Conservation (phyloP, 768 basidiomycete species). For the Rubroboletus satanas region DNA sequence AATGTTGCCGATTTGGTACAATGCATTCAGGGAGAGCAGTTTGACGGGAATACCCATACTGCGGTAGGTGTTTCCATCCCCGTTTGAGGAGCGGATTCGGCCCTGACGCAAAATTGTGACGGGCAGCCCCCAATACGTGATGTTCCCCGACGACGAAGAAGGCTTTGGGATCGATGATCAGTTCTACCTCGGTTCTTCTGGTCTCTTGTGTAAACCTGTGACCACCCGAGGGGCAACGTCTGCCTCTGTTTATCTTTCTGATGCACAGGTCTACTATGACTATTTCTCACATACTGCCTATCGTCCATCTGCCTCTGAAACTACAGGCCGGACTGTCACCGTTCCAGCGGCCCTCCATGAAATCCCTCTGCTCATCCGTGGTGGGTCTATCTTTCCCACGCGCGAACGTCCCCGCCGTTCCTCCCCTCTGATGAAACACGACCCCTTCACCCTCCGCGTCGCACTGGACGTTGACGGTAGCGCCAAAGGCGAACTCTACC, state of each 20-base stretch:
- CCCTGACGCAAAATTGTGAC: neutral
- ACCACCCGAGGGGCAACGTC: constrained; percentile 68
- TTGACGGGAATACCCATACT: constrained; percentile 78
- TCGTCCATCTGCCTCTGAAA: constrained; percentile 46
- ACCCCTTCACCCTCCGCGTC: constrained; percentile 89
- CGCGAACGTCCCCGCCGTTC: constrained; percentile 85
- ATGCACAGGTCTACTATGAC: constrained; percentile 92
- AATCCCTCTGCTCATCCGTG: constrained; percentile 83
- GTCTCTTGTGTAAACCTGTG: constrained; percentile 89
- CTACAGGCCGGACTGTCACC: constrained; percentile 61
- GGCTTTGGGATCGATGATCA: constrained; percentile 94
- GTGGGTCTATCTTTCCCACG: constrained; percentile 85
- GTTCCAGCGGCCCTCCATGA: constrained; percentile 78
- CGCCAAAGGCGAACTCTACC: constrained; percentile 85
- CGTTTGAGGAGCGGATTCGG: neutral
- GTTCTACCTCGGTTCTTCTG: constrained; percentile 85
- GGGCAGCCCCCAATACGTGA: constrained; percentile 86
- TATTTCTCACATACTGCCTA: constrained; percentile 75
- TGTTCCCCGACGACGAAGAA: constrained; percentile 83
- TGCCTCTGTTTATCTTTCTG: constrained; percentile 77
- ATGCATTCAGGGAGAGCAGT: constrained; percentile 89
- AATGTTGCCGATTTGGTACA: constrained; percentile 94
- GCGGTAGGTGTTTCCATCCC: constrained; percentile 45
- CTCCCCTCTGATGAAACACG: constrained; percentile 81
- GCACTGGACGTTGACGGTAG: constrained; percentile 57